Conservation (phyloP, 2,329 filamentous ascomycete species). For the Ophiostoma perfectum region DNA sequence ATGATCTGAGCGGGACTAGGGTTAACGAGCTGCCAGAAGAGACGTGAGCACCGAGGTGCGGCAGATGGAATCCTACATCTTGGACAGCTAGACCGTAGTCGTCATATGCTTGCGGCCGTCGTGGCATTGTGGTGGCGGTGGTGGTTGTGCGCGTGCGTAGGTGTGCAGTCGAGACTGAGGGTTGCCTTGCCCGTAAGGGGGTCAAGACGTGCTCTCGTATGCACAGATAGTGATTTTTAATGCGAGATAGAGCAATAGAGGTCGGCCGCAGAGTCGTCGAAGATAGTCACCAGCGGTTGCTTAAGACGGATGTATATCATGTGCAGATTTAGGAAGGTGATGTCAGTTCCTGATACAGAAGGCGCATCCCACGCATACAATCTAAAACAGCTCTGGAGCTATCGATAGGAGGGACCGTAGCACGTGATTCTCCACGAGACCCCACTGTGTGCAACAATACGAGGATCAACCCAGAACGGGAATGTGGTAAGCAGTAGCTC, state of each 20-base stretch:
- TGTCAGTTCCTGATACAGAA: neutral
- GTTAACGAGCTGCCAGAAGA: neutral
- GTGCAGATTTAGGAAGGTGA: constrained; percentile 1
- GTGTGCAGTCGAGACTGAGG: neutral
- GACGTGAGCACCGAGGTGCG: neutral
- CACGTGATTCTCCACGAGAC: neutral
- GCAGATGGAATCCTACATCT: constrained; percentile 24
- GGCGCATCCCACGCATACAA: constrained; percentile 11
- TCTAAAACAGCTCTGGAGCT: constrained; percentile 21
- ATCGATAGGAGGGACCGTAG: neutral
- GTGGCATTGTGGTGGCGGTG: constrained; percentile 26
- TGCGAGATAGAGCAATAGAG: neutral
- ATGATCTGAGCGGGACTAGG: constrained; percentile 61
- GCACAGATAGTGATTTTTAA: neutral
- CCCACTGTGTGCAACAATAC: neutral
- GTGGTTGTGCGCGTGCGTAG: constrained; percentile 6
- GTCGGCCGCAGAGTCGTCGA: neutral
- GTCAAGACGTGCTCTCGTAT: neutral
- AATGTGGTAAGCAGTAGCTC: neutral
- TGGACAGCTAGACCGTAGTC: constrained; percentile 31
- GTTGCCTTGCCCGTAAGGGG: constrained; percentile 5
- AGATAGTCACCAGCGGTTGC: neutral
- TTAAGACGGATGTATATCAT: constrained; percentile 3
- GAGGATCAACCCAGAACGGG: neutral
- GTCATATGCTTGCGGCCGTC: constrained; percentile 29